Conservation (phyloP, 805 yeast genomes). For the Candida corydali region DNA sequence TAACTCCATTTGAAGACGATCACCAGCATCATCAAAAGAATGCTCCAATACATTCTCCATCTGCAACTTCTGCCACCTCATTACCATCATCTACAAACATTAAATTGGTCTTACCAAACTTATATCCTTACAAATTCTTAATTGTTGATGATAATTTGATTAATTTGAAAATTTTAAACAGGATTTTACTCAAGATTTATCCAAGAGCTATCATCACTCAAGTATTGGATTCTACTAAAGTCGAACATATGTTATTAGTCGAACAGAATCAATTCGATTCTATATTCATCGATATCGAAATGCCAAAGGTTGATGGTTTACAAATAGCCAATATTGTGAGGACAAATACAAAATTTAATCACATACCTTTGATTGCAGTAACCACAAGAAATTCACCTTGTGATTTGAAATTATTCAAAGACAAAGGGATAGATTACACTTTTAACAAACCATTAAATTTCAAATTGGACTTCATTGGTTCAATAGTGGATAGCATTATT, state of each 20-base stretch:
- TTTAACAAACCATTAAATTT: slow-evolving; percentile 37
- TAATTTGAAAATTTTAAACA: slow-evolving; percentile 33
- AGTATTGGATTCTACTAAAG: slow-evolving; percentile 27
- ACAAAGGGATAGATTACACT: slow-evolving; percentile 37
- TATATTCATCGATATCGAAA: slow-evolving; percentile 42
- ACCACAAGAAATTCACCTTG: slow-evolving; percentile 28
- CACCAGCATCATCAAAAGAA: background rate
- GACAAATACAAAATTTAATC: slow-evolving; percentile 9
- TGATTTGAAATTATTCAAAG: slow-evolving; percentile 27
- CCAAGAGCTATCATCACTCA: slow-evolving; percentile 27
- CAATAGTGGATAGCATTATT: slow-evolving; percentile 8
- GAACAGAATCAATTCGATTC: slow-evolving; percentile 19
- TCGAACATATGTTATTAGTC: slow-evolving; percentile 15
- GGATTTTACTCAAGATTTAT: slow-evolving; percentile 28
- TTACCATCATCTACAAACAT: background rate
- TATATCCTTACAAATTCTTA: slow-evolving; percentile 16
- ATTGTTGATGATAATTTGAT: slow-evolving; percentile 42
- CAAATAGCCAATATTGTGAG: slow-evolving; percentile 25
- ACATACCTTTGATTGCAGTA: slow-evolving; percentile 36
- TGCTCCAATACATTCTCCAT: background rate
- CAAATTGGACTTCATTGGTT: slow-evolving; percentile 11
- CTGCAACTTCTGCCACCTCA: background rate
- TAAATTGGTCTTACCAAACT: slow-evolving; percentile 12
- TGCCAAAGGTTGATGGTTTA: slow-evolving; percentile 40
- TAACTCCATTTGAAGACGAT: slow-evolving; percentile 3